Evolutionary conservation across 257 asterid species (phyloP).

Genomic region (Thymus mandschuricus): DNA sequence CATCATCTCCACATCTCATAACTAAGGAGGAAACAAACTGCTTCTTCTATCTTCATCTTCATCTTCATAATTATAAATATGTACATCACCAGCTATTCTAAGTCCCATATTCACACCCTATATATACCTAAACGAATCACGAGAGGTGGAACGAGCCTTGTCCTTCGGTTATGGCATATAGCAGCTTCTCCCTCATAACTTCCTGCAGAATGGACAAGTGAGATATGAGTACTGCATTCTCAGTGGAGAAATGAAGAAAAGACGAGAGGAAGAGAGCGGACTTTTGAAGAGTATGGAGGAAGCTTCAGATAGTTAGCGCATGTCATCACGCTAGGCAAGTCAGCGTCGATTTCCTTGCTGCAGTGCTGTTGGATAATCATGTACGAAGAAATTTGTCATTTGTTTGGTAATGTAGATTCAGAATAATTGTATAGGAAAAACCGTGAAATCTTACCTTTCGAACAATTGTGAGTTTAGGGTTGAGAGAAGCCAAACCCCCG

Average conservation of each 20-base stretch:
- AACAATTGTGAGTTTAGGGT: conserved; percentile 89
- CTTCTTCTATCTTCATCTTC: conserved; percentile 18
- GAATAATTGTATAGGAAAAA: background rate
- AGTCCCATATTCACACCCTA: conserved; percentile 50
- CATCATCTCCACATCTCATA: background rate
- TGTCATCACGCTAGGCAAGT: conserved; percentile 97
- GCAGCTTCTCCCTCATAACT: conserved; percentile 77
- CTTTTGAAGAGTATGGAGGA: conserved; percentile 94
- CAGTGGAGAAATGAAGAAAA: background rate
- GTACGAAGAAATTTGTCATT: background rate
- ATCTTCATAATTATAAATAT: conserved; percentile 16
- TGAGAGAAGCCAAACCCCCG: conserved; percentile 93
- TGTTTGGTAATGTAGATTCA: background rate
- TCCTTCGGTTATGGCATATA: conserved; percentile 91
- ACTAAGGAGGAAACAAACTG: background rate
- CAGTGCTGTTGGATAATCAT: conserved; percentile 60
- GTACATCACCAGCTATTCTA: conserved; percentile 35
- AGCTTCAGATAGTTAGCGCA: conserved; percentile 94
- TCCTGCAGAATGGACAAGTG: conserved; percentile 50
- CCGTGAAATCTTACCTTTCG: conserved; percentile 61
- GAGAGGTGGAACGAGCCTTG: conserved; percentile 95
- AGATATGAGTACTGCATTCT: too few species aligned
- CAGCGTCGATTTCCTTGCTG: conserved; percentile 58
- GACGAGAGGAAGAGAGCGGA: conserved; percentile 1
- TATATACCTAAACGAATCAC: conserved; percentile 37